phyloP scores from a whole-genome alignment of 1,284 basidiomycete species.

The Kwoniella shivajii region DNA sequence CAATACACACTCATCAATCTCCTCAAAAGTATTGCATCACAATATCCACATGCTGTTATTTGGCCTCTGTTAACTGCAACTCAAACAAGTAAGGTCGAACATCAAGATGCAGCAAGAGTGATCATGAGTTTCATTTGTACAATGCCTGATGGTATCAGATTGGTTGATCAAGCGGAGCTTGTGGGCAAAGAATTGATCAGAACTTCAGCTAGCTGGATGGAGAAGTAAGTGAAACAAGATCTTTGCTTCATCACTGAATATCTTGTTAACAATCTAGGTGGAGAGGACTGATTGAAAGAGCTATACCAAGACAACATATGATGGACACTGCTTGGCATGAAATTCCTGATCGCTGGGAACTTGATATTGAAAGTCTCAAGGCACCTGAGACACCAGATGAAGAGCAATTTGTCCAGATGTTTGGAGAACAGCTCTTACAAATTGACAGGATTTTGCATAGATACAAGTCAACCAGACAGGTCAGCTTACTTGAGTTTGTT shows the following conservation, averaged over 20 bases:
- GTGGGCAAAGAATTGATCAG: slow-evolving; percentile 46
- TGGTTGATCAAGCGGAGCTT: slow-evolving; percentile 45
- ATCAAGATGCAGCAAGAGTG: slow-evolving; percentile 41
- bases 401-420: slow-evolving; percentile 36
- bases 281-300: slow-evolving; percentile 35
- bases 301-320: slow-evolving; percentile 33
- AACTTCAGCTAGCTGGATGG: slow-evolving; percentile 39
- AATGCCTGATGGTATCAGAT: slow-evolving; percentile 34
- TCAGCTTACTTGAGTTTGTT: slow-evolving; percentile 30
- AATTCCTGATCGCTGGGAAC: slow-evolving; percentile 34
- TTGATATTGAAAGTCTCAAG: slow-evolving; percentile 30
- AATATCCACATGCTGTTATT: slow-evolving; percentile 49
- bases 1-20: slow-evolving; percentile 40
- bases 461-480: slow-evolving; percentile 27
- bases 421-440: slow-evolving; percentile 23
- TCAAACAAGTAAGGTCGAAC: slow-evolving; percentile 42
- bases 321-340: slow-evolving; percentile 43
- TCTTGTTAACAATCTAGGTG: slow-evolving; percentile 31
- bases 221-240: slow-evolving; percentile 30
- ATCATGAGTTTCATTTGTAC: slow-evolving; percentile 48
- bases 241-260: not conserved
- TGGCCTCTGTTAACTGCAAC: slow-evolving; percentile 50
- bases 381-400: slow-evolving; percentile 44
- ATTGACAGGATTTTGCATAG: slow-evolving; percentile 28
- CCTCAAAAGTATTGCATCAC: slow-evolving; percentile 39